Evolutionary conservation across 805 yeast species (phyloP), one percentile per base, ranked within the genome.

Genomic region (Ogataea sp.): DNA sequence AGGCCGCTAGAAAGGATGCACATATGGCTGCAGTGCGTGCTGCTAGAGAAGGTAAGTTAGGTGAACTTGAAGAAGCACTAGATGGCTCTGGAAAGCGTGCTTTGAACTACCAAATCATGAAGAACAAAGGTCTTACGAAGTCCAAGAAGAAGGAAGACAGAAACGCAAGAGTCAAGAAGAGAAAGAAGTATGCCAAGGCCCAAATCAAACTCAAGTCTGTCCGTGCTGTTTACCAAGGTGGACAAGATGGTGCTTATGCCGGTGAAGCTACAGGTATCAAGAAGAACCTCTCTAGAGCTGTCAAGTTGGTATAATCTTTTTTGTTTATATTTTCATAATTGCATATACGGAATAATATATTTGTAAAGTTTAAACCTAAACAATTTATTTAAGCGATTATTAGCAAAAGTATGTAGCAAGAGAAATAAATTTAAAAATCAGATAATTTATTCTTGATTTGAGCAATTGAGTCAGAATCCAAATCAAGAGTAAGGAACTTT

Each of bases 231-330:
- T 88, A 82, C 70, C 73, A 80, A 50, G 70, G n/a, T n/a, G n/a
- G 70, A 36, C 85, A 76, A 38, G 68, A 75, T 45, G 83, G 87
- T 47, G 80, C 95, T 2, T 93, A 93, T 61, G 81, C 73, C 46
- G 98, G 98, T 64, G 98, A 93, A 61, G 73, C 78, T 67, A 88
- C 97, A 16, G 98, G 98, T 85, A 93, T 93, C 59, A 88, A 88
- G 71, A 90, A 93, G 76, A 87, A 87, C 49, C 58, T 90, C 38
- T 72, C 95, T n/a, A 82, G 86, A 62, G 81, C 95, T 53, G 88
- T 86, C 55, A 84, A 82, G 61, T 80, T 88, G 62, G 66, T 55
- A n/a, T 67, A 51, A 27, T 7, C 7, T 9, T n/a, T 35, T 2
- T 6, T n/a, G 2, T 34, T 6, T 25, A 4, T 18, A n/a, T 18